Conservation (phyloP, 306 rosid genomes). For the Herpetospermum pedunculosum region DNA sequence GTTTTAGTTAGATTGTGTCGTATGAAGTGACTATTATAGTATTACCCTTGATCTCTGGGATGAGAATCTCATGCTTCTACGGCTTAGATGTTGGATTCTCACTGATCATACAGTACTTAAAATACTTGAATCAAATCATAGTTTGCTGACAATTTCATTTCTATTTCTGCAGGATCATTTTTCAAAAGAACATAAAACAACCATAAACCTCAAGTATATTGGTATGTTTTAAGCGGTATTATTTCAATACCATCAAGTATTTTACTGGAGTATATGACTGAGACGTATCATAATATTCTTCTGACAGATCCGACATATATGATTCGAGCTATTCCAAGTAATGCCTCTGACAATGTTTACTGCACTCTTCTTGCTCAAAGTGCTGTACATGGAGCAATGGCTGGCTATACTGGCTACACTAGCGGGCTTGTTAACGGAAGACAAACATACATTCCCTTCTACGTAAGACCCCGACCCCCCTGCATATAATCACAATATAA, state of each 20-base stretch:
- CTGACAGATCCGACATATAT: slow-evolving; percentile 86
- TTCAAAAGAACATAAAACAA: slow-evolving; percentile 26
- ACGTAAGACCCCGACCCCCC: slow-evolving; percentile 35
- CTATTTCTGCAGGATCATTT: slow-evolving; percentile 63
- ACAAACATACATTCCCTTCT: slow-evolving; percentile 74
- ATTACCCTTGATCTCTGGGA: neutral
- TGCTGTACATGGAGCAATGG: slow-evolving; percentile 96
- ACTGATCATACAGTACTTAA: neutral
- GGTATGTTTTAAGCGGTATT: slow-evolving; percentile 32
- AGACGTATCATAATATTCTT: neutral
- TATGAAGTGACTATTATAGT: neutral
- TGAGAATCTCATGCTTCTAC: neutral
- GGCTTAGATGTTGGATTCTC: neutral
- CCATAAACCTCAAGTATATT: slow-evolving; percentile 77
- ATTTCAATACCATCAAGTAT: neutral
- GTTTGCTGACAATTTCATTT: neutral
- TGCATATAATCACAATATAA: neutral
- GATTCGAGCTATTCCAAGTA: slow-evolving; percentile 91
- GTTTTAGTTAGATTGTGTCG: neutral
- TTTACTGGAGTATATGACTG: neutral
- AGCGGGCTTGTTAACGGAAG: slow-evolving; percentile 85
- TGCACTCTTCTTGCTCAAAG: slow-evolving; percentile 93
- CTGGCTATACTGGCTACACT: slow-evolving; percentile 82
- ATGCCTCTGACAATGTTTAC: slow-evolving; percentile 85
- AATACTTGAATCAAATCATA: neutral